Percentiles rank a stretch among this genome's conserved stretches.
phyloP scores from a whole-genome alignment of 805 yeast species.

The Metschnikowia noctiluminum region DNA sequence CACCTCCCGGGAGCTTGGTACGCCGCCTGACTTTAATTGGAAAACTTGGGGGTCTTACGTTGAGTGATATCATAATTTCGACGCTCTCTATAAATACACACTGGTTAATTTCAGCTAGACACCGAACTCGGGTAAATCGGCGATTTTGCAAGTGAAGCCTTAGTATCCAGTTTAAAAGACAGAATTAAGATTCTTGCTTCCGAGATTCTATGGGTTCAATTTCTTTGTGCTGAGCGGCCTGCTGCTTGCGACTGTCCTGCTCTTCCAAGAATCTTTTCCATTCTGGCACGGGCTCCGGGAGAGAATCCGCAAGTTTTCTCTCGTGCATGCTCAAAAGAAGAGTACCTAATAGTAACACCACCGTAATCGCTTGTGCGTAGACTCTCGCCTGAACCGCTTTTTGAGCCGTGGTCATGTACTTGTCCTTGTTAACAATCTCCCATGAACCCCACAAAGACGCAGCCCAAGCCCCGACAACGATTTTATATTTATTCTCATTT shows the following conservation, averaged over 20 bases:
- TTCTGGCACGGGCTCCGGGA: conserved; percentile 35
- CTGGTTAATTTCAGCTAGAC: too few species aligned
- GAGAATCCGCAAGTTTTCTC: conserved; percentile 44
- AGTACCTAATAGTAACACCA: conserved; percentile 64
- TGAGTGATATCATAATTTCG: too few species aligned
- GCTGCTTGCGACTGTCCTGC: conserved; percentile 13
- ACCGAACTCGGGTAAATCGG: too few species aligned
- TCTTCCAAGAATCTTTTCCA: conserved; percentile 33
- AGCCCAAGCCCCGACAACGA: conserved; percentile 75
- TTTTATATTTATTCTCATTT: conserved; percentile 57
- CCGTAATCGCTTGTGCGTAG: conserved; percentile 84
- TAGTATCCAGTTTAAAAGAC: too few species aligned
- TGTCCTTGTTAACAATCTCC: conserved; percentile 68
- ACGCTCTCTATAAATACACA: too few species aligned
- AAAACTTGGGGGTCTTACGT: too few species aligned
- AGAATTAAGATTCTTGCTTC: background rate
- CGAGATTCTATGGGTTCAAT: background rate
- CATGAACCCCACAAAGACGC: conserved; percentile 79
- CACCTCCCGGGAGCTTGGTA: too few species aligned
- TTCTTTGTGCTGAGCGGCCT: background rate
- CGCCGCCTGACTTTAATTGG: too few species aligned
- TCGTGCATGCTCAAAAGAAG: conserved; percentile 65
- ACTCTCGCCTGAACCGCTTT: conserved; percentile 86
- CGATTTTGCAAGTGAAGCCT: too few species aligned
- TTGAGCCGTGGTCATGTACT: conserved; percentile 69